A percentile compares a stretch with the other conserved stretches of the same genome.
These are phyloP conservation scores for Haberlea rhodopensis DNA, from an alignment of 257 asterid species.

Conservation along the genomic window DNA sequence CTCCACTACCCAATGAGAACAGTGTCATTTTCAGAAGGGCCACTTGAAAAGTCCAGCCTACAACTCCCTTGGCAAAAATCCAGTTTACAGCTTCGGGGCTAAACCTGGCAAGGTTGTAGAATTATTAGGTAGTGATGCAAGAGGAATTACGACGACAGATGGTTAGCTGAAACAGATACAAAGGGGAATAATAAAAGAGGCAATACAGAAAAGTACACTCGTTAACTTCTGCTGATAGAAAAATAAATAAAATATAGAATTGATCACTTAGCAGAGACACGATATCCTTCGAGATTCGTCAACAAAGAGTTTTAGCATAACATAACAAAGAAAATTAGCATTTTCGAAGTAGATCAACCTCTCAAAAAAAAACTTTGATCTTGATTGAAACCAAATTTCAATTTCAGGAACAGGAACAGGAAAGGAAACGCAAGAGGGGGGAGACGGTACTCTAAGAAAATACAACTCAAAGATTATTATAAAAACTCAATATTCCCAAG, in stretches of 20 bases:
- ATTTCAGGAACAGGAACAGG: too few species aligned
- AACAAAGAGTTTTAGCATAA: too few species aligned
- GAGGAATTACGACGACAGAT: too few species aligned
- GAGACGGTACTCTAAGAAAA: background rate
- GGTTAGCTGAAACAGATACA: background rate
- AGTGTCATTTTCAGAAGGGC: constrained; percentile 47
- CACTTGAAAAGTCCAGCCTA: constrained; percentile 56
- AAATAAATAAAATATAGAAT: background rate
- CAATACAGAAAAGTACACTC: background rate
- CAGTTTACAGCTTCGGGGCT: constrained; percentile 56
- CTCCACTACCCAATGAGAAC: constrained; percentile 53
- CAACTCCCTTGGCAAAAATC: constrained; percentile 45
- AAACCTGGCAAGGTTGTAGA: constrained; percentile 36
- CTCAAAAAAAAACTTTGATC: too few species aligned
- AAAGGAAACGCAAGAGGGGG: too few species aligned
- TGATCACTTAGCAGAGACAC: background rate
- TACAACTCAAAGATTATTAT: background rate
- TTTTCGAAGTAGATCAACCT: too few species aligned
- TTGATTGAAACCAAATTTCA: too few species aligned
- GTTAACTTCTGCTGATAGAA: background rate
- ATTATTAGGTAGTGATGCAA: background rate
- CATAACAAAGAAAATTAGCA: too few species aligned
- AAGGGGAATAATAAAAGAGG: too few species aligned
- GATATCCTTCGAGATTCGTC: too few species aligned
- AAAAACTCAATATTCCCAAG: background rate